phyloP scores from a whole-genome alignment of 495 filamentous ascomycete genomes.

The Bryoglossum gracile region DNA sequence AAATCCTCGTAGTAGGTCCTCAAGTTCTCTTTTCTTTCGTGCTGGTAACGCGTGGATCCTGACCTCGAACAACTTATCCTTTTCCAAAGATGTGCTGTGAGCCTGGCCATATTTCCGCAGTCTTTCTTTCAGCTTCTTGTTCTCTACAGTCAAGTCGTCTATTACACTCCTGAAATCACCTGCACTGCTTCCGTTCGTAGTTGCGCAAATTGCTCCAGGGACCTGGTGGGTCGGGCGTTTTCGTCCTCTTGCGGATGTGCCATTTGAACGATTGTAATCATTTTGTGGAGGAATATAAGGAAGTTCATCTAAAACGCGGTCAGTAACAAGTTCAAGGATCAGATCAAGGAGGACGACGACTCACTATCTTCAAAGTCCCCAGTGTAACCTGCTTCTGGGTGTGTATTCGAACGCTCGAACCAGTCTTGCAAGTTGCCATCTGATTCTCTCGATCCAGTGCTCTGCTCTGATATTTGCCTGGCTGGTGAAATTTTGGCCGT shows the following conservation, averaged over 20 bases:
- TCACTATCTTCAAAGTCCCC: conserved; percentile 20
- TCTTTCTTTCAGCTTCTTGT: conserved; percentile 61
- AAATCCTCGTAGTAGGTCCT: conserved; percentile 62
- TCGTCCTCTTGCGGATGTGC: conserved; percentile 20
- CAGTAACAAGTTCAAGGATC: not conserved
- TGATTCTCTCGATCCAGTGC: not conserved
- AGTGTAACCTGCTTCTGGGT: conserved; percentile 27
- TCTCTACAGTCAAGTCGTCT: conserved; percentile 65
- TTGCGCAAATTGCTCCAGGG: conserved; percentile 19
- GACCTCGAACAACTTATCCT: conserved; percentile 71
- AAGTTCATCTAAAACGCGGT: conserved; percentile 36
- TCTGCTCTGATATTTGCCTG: conserved; percentile 6
- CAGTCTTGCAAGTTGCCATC: conserved; percentile 25
- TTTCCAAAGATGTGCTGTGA: conserved; percentile 48
- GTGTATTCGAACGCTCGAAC: conserved; percentile 41
- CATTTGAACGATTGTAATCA: conserved; percentile 38
- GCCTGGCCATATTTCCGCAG: conserved; percentile 59
- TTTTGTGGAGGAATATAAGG: conserved; percentile 43
- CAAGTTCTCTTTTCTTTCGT: conserved; percentile 64
- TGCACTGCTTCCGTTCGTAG: conserved; percentile 42
- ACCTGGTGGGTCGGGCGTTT: conserved; percentile 4
- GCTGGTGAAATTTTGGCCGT: not conserved
- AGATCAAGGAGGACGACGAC: not conserved
- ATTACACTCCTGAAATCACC: conserved; percentile 61
- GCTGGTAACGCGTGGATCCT: conserved; percentile 59